Conservation (phyloP, 2,329 filamentous ascomycete species). For the Helotiales sp. region DNA sequence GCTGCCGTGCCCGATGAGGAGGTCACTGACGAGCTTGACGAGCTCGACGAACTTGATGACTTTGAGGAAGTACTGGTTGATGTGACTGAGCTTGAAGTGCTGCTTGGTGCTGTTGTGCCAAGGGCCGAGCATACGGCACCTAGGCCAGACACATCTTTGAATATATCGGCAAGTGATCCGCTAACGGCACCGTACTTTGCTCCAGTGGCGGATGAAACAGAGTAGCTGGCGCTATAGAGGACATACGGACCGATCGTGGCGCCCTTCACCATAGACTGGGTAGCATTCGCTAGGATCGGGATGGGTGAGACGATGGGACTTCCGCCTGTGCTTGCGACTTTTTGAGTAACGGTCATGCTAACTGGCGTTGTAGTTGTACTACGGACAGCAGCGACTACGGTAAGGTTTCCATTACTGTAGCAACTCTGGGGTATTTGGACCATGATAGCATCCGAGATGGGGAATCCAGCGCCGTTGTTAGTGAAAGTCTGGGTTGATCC, state of each 20-base stretch:
- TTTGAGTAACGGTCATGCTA: constrained; percentile 23
- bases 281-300: constrained; percentile 20
- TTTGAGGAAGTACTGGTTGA: constrained; percentile 12
- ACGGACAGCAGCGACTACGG: constrained; percentile 30
- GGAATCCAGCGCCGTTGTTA: constrained; percentile 59
- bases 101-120: constrained; percentile 31
- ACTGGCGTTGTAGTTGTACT: constrained; percentile 18
- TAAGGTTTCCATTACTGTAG: constrained; percentile 35
- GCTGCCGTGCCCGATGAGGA: constrained; percentile 17
- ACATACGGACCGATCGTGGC: constrained; percentile 26
- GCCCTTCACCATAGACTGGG: constrained; percentile 24
- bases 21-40: not conserved
- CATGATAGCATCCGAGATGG: constrained; percentile 54
- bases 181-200: constrained; percentile 29
- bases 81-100: constrained; percentile 17
- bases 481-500: constrained; percentile 49
- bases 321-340: constrained; percentile 21
- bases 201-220: constrained; percentile 17
- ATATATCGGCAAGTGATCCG: constrained; percentile 42
- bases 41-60: not conserved
- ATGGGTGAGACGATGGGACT: constrained; percentile 26
- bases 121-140: constrained; percentile 42
- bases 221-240: constrained; percentile 27
- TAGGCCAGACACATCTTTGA: constrained; percentile 48
- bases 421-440: constrained; percentile 59